phyloP scores from a whole-genome alignment of 257 asterid species.

The Avicennia marina region DNA sequence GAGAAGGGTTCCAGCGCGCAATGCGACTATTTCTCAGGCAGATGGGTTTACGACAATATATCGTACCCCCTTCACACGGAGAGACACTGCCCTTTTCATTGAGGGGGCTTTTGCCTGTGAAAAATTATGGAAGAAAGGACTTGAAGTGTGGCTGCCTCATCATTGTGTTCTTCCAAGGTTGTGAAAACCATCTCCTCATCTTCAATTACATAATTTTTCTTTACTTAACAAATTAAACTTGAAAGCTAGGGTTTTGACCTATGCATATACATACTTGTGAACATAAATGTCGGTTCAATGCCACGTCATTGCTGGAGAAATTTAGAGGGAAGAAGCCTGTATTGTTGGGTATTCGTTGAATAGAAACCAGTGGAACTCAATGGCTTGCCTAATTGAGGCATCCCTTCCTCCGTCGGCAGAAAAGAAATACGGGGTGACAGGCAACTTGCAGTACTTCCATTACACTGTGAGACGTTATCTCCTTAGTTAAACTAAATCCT shows the following conservation, averaged over 20 bases:
- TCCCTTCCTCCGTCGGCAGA: conserved; percentile 31
- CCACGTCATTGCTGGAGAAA: conserved; percentile 44
- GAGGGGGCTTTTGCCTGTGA: conserved; percentile 41
- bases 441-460: conserved; percentile 26
- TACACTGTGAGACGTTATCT: conserved; percentile 30
- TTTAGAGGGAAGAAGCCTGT: conserved; percentile 55
- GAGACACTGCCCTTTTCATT: conserved; percentile 38
- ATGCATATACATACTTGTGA: too few species aligned
- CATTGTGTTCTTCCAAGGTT: conserved; percentile 59
- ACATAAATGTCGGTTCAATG: conserved; percentile 44
- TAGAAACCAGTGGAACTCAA: conserved; percentile 59
- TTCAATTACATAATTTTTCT: conserved; percentile 13
- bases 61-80: conserved; percentile 49
- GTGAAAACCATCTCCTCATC: too few species aligned
- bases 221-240: background rate
- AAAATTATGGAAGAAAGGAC: conserved; percentile 49
- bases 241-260: too few species aligned
- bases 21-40: conserved; percentile 29
- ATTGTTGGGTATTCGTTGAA: conserved; percentile 74
- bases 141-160: conserved; percentile 58
- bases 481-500: too few species aligned
- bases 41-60: conserved; percentile 18
- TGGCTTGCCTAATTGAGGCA: conserved; percentile 57
- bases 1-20: background rate
- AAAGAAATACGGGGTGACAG: conserved; percentile 9